Evolutionary conservation across 176 grass and related monocot genomes (phyloP).

Genomic region (Juncus inflexus): DNA sequence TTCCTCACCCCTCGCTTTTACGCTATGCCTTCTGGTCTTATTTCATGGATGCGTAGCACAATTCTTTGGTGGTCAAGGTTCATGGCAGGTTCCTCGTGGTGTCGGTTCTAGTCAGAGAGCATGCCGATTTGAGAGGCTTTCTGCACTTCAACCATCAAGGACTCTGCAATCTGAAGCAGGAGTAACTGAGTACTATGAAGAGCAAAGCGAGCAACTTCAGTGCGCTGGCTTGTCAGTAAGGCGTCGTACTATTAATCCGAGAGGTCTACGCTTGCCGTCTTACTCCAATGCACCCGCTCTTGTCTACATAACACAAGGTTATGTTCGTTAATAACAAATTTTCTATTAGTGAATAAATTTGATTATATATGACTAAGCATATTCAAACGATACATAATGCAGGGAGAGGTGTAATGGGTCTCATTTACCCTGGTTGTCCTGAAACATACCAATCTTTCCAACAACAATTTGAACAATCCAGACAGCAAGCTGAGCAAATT

Average conservation of each 20-base stretch:
- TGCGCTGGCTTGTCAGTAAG: constrained; percentile 25
- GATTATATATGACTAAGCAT: constrained; percentile 13
- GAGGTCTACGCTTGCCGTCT: constrained; percentile 38
- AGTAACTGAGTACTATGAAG: constrained; percentile 38
- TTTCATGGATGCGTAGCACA: constrained; percentile 29
- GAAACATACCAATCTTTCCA: constrained; percentile 30
- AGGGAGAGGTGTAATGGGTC: constrained; percentile 24
- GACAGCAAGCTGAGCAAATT: background rate
- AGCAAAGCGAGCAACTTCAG: constrained; percentile 29
- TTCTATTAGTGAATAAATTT: constrained; percentile 28
- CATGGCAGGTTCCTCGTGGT: constrained; percentile 19
- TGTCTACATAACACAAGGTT: constrained; percentile 44
- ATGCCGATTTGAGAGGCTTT: constrained; percentile 41
- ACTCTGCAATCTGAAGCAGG: constrained; percentile 32
- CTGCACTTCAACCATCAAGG: constrained; percentile 28
- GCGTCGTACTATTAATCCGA: constrained; percentile 15
- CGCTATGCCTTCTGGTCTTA: constrained; percentile 9
- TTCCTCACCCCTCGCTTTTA: background rate
- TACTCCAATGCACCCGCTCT: constrained; percentile 33
- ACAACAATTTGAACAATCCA: constrained; percentile 1
- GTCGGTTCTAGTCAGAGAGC: constrained; percentile 3
- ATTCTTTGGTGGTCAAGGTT: background rate
- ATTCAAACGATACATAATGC: constrained; percentile 18
- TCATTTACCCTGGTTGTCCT: constrained; percentile 33
- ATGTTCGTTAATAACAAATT: background rate